These are phyloP conservation scores for Crithidia expoeki DNA, from an alignment of 208 protist species.

Conservation along the genomic window DNA sequence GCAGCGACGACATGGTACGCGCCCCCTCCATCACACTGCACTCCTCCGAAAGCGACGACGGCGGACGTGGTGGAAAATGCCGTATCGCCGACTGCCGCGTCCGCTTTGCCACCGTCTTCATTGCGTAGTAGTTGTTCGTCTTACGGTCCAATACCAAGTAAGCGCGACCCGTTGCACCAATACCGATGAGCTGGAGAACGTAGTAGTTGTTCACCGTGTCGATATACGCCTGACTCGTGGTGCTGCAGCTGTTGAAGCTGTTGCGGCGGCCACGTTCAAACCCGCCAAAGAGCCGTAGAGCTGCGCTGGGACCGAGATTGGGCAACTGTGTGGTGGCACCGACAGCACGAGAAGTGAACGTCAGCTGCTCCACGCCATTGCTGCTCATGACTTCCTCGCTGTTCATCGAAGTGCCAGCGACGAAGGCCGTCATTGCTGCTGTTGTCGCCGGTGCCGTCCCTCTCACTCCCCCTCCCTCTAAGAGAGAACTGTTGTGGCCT, in stretches of 20 bases:
- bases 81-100: constrained; percentile 5
- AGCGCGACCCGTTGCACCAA: constrained; percentile 48
- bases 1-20: background rate
- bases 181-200: constrained; percentile 45
- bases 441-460: too few relatives aligned
- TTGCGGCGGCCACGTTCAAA: constrained; percentile 25
- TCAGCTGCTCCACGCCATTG: background rate
- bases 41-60: constrained; percentile 15
- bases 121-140: constrained; percentile 39
- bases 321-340: constrained; percentile 14
- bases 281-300: constrained; percentile 3
- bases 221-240: constrained; percentile 22
- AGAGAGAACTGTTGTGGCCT: background rate
- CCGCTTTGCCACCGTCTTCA: constrained; percentile 47
- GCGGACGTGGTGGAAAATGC: constrained; percentile 11
- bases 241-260: constrained; percentile 28
- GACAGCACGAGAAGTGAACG: constrained; percentile 7
- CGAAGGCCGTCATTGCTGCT: too few relatives aligned
- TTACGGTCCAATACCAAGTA: constrained; percentile 46
- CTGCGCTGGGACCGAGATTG: background rate
- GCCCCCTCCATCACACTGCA: constrained; percentile 1
- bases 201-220: constrained; percentile 75
- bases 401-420: background rate
- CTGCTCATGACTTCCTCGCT: background rate
- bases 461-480: background rate